Conservation (phyloP, 306 rosid species). For the Mucuna pruriens region DNA sequence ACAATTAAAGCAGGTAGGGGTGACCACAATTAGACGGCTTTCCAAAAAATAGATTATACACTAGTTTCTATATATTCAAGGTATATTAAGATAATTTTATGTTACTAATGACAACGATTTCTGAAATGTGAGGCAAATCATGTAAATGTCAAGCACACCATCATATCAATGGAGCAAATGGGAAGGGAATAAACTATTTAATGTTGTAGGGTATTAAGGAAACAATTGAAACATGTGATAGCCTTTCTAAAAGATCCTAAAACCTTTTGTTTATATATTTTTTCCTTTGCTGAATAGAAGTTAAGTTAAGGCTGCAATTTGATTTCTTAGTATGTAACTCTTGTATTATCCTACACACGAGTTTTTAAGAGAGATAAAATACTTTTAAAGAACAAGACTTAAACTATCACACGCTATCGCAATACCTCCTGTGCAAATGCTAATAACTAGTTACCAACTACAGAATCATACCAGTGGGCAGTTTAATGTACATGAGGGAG, state of each 20-base stretch:
- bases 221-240: constrained; percentile 7
- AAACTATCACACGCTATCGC: neutral
- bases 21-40: neutral
- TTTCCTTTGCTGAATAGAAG: neutral
- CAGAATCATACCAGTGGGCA: neutral
- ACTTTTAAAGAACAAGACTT: neutral
- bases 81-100: constrained; percentile 1
- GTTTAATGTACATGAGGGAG: neutral
- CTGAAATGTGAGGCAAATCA: neutral
- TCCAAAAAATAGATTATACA: neutral
- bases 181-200: neutral
- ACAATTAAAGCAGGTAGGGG: neutral
- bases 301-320: neutral
- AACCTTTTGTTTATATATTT: neutral
- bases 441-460: neutral
- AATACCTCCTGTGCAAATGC: neutral
- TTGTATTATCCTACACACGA: neutral
- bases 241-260: neutral
- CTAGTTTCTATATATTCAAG: neutral
- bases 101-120: neutral
- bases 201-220: neutral
- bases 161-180: neutral
- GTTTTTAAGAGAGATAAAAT: neutral
- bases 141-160: neutral
- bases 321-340: neutral